A percentile compares a stretch with the other conserved stretches of the same genome.
These are phyloP conservation scores for Pouteria campechiana DNA, from an alignment of 179 eudicot genomes.

Conservation along the genomic window DNA sequence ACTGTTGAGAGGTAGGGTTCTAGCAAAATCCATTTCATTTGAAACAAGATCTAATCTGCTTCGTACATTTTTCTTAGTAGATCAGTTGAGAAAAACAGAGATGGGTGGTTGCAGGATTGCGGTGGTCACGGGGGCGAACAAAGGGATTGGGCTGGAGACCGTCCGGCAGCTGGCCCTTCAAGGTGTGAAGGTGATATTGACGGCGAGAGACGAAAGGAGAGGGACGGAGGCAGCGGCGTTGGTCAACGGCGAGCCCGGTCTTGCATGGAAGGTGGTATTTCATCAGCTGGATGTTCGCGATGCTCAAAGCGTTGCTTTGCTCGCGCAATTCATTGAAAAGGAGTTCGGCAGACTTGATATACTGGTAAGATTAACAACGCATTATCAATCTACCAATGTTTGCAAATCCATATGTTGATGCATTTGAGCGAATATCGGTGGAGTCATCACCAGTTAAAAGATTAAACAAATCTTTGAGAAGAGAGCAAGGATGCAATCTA, in stretches of 20 bases:
- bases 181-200: conserved; percentile 29
- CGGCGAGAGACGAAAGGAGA: conserved; percentile 33
- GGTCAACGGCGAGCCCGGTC: conserved; percentile 16
- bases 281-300: conserved; percentile 46
- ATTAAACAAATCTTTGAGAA: too few species aligned
- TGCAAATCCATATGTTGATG: too few species aligned
- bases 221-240: conserved; percentile 21
- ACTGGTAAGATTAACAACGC: conserved; percentile 17
- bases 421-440: too few species aligned
- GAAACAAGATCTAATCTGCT: too few species aligned
- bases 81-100: too few species aligned
- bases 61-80: too few species aligned
- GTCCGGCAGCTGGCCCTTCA: conserved; percentile 26
- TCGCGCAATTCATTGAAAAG: conserved; percentile 16
- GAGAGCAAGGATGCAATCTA: too few species aligned
- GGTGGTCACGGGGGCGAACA: conserved; percentile 43
- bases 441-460: too few species aligned
- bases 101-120: conserved; percentile 20
- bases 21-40: too few species aligned
- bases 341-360: conserved; percentile 34
- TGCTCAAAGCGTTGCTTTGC: conserved; percentile 15
- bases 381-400: too few species aligned
- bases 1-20: too few species aligned
- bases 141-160: conserved; percentile 45
- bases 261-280: conserved; percentile 26